Conservation (phyloP, 371 early-diverging fungal genomes). For the Circinella minor region DNA sequence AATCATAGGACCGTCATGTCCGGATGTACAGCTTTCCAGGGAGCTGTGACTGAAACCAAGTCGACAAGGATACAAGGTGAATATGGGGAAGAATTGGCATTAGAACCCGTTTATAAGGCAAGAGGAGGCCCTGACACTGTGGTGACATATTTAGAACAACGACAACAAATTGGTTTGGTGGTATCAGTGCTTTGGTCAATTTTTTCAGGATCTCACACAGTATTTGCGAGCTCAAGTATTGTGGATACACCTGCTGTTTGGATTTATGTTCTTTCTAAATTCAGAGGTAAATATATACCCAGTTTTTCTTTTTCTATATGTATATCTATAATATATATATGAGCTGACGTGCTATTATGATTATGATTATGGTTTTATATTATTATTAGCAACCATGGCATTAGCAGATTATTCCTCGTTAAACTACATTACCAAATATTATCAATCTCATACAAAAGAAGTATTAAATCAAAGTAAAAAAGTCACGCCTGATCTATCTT, state of each 20-base stretch:
- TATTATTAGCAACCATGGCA: slow-evolving; percentile 62
- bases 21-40: slow-evolving; percentile 59
- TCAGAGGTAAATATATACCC: slow-evolving; percentile 32
- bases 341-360: too few relatives aligned
- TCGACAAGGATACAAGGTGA: slow-evolving; percentile 12
- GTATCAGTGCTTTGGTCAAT: slow-evolving; percentile 71
- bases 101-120: slow-evolving; percentile 21
- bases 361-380: too few relatives aligned
- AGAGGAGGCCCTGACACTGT: slow-evolving; percentile 49
- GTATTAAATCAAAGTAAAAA: slow-evolving; percentile 63
- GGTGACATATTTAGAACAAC: slow-evolving; percentile 76
- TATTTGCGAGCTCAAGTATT: slow-evolving; percentile 68
- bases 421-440: slow-evolving; percentile 57
- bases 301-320: not conserved
- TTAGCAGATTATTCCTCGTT: slow-evolving; percentile 74
- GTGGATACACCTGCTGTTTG: slow-evolving; percentile 73
- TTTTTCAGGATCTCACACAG: slow-evolving; percentile 71
- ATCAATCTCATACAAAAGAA: slow-evolving; percentile 56
- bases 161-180: slow-evolving; percentile 83
- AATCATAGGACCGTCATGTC: slow-evolving; percentile 80
- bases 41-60: slow-evolving; percentile 30
- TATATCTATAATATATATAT: not conserved
- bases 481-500: slow-evolving; percentile 60
- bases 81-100: slow-evolving; percentile 5
- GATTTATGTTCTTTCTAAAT: slow-evolving; percentile 70